These are phyloP conservation scores for Macrophomina phaseolina DNA, from an alignment of 2,329 filamentous ascomycete genomes.

Conservation along the genomic window DNA sequence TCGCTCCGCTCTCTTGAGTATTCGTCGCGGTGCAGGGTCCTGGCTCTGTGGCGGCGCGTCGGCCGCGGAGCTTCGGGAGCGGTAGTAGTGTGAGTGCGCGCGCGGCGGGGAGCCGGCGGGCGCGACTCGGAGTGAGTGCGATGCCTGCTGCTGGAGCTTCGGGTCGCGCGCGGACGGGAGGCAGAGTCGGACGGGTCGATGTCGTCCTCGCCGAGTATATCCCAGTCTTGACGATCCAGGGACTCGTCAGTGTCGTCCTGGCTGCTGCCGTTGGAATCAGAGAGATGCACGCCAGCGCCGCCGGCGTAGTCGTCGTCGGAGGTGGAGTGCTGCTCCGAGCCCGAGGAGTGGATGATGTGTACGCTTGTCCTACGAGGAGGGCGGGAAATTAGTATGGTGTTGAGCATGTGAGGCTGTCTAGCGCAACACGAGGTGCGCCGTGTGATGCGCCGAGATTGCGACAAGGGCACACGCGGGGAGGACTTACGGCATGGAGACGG, in stretches of 20 bases:
- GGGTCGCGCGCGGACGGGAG: constrained; percentile 45
- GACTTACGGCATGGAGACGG: constrained; percentile 50
- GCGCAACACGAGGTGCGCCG: constrained; percentile 32
- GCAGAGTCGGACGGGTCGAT: constrained; percentile 58
- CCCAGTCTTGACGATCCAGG: constrained; percentile 39
- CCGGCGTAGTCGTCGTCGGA: constrained; percentile 42
- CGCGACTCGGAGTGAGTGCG: constrained; percentile 40
- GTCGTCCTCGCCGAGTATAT: constrained; percentile 48
- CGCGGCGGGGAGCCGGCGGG: constrained; percentile 41
- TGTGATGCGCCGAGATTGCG: constrained; percentile 39
- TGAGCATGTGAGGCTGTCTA: constrained; percentile 31
- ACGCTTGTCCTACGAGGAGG: constrained; percentile 46
- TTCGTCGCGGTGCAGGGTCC: constrained; percentile 36
- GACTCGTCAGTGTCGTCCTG: constrained; percentile 40
- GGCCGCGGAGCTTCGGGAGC: constrained; percentile 3
- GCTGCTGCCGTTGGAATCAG: constrained; percentile 35
- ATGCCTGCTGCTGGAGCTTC: constrained; percentile 32
- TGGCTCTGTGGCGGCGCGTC: constrained; percentile 33
- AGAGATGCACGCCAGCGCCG: constrained; percentile 32
- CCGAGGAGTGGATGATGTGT: constrained; percentile 46
- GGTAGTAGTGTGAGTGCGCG: constrained; percentile 30
- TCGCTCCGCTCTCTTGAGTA: constrained; percentile 32
- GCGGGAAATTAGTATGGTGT: constrained; percentile 17
- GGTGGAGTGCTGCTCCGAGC: constrained; percentile 39
- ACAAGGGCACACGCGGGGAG: constrained; percentile 40